Percentiles rank a stretch among this genome's conserved stretches.
phyloP scores from a whole-genome alignment of 345 rosid species.

The Noccaea bulbosa region DNA sequence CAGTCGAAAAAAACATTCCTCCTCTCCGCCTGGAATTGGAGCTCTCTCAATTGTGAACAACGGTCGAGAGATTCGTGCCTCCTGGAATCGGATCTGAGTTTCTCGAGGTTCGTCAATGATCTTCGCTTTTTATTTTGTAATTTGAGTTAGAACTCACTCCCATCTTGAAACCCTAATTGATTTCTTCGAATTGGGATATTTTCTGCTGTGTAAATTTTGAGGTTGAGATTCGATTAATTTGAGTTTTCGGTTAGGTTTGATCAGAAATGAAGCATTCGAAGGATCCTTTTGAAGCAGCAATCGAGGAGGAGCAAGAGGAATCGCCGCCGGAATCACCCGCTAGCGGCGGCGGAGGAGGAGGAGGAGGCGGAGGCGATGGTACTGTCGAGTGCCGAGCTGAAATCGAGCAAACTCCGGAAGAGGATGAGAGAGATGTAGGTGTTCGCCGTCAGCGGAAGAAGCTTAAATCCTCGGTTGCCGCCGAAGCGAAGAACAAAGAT shows the following conservation, averaged over 20 bases:
- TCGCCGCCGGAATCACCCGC: conserved; percentile 66
- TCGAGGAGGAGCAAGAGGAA: conserved; percentile 77
- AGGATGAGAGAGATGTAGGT: conserved; percentile 44
- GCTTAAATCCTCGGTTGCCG: conserved; percentile 27
- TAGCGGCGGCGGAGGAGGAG: conserved; percentile 45
- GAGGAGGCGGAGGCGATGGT: conserved; percentile 39
- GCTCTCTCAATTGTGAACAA: neutral
- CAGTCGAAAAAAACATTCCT: neutral
- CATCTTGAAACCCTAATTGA: conserved; percentile 24
- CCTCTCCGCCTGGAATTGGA: conserved; percentile 15
- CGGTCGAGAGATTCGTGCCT: conserved; percentile 19
- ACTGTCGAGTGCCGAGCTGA: conserved; percentile 21
- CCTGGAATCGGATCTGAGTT: conserved; percentile 23
- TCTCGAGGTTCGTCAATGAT: conserved; percentile 5
- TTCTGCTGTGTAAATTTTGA: too few relatives aligned
- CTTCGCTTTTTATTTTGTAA: neutral
- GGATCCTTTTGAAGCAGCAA: conserved; percentile 93
- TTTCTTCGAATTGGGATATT: neutral
- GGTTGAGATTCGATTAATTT: neutral
- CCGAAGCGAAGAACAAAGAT: conserved; percentile 54
- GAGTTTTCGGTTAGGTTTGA: conserved; percentile 22
- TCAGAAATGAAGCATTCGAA: conserved; percentile 71
- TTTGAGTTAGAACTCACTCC: neutral
- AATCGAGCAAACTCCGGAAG: conserved; percentile 42
- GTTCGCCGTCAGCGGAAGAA: conserved; percentile 34